Percentiles rank a stretch among this genome's conserved stretches.
These are phyloP conservation scores for Knufia fluminis DNA, from an alignment of 2,329 filamentous ascomycete species.

Conservation along the genomic window DNA sequence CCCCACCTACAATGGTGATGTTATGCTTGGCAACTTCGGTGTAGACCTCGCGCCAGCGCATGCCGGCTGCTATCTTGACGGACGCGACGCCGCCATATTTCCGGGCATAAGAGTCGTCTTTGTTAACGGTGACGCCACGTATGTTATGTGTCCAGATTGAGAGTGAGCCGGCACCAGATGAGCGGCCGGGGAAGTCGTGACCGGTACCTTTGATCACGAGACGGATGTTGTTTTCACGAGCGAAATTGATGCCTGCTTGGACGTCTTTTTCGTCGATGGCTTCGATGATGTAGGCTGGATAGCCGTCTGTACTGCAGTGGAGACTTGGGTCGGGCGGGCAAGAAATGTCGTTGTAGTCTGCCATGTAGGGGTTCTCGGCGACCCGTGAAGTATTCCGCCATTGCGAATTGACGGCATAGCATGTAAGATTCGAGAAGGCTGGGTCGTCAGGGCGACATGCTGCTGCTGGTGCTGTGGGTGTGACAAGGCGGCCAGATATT, in stretches of 20 bases:
- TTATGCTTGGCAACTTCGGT: constrained; percentile 39
- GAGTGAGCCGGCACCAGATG: constrained; percentile 6
- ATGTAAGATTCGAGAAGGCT: constrained; percentile 27
- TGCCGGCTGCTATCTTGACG: constrained; percentile 47
- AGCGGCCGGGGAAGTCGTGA: constrained; percentile 35
- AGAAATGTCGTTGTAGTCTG: constrained; percentile 42
- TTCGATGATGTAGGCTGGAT: constrained; percentile 30
- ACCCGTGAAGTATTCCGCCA: constrained; percentile 33
- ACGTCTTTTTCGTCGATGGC: constrained; percentile 28
- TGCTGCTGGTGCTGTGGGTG: constrained; percentile 35
- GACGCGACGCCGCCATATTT: constrained; percentile 27
- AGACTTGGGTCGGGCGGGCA: constrained; percentile 34
- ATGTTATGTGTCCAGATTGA: constrained; percentile 9
- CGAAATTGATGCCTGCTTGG: constrained; percentile 32
- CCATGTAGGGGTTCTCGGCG: constrained; percentile 31
- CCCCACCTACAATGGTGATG: constrained; percentile 45
- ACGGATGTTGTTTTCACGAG: constrained; percentile 30
- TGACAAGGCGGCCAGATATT: constrained; percentile 28
- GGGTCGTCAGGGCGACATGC: constrained; percentile 35
- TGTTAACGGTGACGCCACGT: neutral
- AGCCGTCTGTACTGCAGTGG: constrained; percentile 26
- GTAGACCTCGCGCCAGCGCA: constrained; percentile 47
- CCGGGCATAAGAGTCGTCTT: neutral
- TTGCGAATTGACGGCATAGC: constrained; percentile 25
- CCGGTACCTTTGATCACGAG: constrained; percentile 47